phyloP scores from a whole-genome alignment of 2,329 filamentous ascomycete species.

The Colletotrichum zoysiae region DNA sequence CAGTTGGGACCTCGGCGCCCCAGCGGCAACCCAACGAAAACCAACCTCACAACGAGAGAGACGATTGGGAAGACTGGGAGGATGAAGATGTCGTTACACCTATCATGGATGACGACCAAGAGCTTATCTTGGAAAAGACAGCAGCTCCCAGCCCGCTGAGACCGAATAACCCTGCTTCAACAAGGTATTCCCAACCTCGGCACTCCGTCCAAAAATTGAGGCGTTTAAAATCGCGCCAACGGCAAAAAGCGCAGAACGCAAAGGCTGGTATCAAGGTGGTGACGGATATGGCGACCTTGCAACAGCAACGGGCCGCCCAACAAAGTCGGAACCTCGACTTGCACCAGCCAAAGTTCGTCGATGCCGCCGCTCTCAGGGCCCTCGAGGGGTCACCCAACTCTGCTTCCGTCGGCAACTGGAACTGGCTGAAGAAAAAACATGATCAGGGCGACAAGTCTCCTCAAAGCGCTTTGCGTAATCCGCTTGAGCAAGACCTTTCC shows the following conservation, averaged over 20 bases:
- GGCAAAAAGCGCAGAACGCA: slow-evolving; percentile 71
- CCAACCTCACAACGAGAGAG: slow-evolving; percentile 43
- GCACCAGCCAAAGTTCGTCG: slow-evolving; percentile 63
- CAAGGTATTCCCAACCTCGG: slow-evolving; percentile 43
- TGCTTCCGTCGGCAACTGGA: slow-evolving; percentile 68
- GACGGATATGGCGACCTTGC: slow-evolving; percentile 74
- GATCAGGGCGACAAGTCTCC: slow-evolving; percentile 46
- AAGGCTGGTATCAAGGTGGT: slow-evolving; percentile 76
- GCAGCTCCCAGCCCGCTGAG: slow-evolving; percentile 35
- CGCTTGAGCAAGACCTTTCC: slow-evolving; percentile 65
- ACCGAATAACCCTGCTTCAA: slow-evolving; percentile 31
- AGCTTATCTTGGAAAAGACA: slow-evolving; percentile 45
- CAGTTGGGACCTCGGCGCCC: slow-evolving; percentile 3
- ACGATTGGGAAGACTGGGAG: slow-evolving; percentile 68
- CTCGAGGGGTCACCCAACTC: slow-evolving; percentile 68
- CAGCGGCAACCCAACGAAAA: slow-evolving; percentile 12
- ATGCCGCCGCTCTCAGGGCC: slow-evolving; percentile 70
- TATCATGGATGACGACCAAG: slow-evolving; percentile 54
- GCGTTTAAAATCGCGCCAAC: slow-evolving; percentile 68
- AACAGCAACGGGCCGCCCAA: slow-evolving; percentile 54
- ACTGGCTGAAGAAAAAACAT: slow-evolving; percentile 63
- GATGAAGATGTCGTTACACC: slow-evolving; percentile 60
- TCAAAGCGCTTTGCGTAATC: slow-evolving; percentile 45
- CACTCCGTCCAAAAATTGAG: slow-evolving; percentile 56
- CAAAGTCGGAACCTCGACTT: slow-evolving; percentile 47